A percentile compares a stretch with the other conserved stretches of the same genome.
These are phyloP conservation scores for Mrakia frigida DNA, from an alignment of 768 basidiomycete genomes.

Conservation along the genomic window DNA sequence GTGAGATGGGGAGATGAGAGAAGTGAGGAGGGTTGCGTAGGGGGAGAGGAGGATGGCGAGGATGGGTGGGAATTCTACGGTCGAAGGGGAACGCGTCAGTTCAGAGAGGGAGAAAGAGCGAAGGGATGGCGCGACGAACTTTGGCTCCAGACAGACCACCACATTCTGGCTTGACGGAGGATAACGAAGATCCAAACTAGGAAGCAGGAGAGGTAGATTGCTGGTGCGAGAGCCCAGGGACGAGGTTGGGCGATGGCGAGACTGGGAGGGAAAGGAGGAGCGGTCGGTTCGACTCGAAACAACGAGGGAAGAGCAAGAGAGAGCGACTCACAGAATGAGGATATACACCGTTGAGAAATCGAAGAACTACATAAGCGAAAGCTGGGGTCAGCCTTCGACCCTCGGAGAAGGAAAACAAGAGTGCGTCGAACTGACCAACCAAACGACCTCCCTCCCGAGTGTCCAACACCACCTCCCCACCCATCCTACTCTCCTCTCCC, in stretches of 20 bases:
- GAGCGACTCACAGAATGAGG: background rate
- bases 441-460: background rate
- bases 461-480: background rate
- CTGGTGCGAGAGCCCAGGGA: conserved; percentile 5
- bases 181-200: background rate
- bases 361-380: background rate
- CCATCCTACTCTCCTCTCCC: background rate
- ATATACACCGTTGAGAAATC: background rate
- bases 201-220: background rate
- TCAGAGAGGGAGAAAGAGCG: background rate
- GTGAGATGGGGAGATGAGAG: conserved; percentile 8
- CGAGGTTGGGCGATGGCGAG: conserved; percentile 6
- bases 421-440: background rate
- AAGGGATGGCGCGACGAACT: background rate
- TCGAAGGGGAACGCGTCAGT: background rate
- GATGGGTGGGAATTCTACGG: conserved; percentile 2
- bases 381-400: too few relatives aligned
- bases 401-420: background rate
- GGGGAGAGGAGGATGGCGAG: background rate
- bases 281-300: background rate
- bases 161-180: background rate
- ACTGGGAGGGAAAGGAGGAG: background rate
- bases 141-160: conserved; percentile 2
- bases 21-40: background rate
- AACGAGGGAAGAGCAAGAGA: too few relatives aligned